A percentile compares a stretch with the other conserved stretches of the same genome.
These are phyloP conservation scores for Phytophthora sojae DNA, from an alignment of 352 stramenopile genomes.

Conservation along the genomic window DNA sequence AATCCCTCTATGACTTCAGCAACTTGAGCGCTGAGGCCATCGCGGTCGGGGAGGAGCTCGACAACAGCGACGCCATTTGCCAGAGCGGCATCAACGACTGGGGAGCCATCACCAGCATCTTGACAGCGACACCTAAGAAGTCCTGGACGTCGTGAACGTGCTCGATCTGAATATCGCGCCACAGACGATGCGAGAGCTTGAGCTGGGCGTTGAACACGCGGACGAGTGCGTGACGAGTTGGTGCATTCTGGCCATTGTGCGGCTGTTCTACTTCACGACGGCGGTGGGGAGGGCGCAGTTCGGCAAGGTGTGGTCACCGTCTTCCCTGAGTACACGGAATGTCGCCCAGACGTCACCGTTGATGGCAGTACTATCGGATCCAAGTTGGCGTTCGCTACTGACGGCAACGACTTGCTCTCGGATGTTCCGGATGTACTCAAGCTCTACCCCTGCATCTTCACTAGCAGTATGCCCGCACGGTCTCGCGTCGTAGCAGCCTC, in stretches of 20 bases:
- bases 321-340: constrained; percentile 35
- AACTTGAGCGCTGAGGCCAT: constrained; percentile 10
- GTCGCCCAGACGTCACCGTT: constrained; percentile 12
- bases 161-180: constrained; percentile 17
- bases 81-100: constrained; percentile 30
- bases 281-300: constrained; percentile 6
- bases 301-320: constrained; percentile 28
- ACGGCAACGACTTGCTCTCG: constrained; percentile 19
- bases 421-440: constrained; percentile 27
- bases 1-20: constrained; percentile 23
- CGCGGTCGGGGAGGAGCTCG: constrained; percentile 5
- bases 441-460: constrained; percentile 36
- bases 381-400: constrained; percentile 25
- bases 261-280: constrained; percentile 23
- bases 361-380: constrained; percentile 12
- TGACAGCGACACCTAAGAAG: neutral
- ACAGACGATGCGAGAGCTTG: constrained; percentile 23
- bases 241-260: constrained; percentile 16
- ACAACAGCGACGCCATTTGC: constrained; percentile 15
- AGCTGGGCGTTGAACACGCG: constrained; percentile 4
- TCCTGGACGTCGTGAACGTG: constrained; percentile 12
- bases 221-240: constrained; percentile 17
- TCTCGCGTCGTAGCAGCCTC: constrained; percentile 8
- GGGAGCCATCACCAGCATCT: constrained; percentile 11
- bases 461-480: constrained; percentile 16